Percentiles rank a stretch among this genome's conserved stretches.
phyloP scores from a whole-genome alignment of 352 stramenopile genomes.

The Poterioochromonas sp. region DNA sequence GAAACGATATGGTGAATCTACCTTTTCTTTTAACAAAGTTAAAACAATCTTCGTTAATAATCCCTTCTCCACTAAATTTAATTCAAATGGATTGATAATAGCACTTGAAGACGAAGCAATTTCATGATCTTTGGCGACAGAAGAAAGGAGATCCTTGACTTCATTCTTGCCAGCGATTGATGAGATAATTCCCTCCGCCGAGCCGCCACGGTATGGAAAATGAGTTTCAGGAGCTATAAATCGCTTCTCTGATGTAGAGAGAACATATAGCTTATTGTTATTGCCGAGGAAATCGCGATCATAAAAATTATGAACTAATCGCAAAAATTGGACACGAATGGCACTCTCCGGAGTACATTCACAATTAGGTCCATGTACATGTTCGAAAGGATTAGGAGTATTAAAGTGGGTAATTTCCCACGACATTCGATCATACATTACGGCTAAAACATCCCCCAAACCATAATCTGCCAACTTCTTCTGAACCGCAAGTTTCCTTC shows the following conservation, averaged over 20 bases:
- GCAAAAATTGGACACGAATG: constrained; percentile 86
- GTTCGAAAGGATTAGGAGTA: constrained; percentile 22
- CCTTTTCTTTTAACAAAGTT: constrained; percentile 72
- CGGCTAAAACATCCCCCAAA: constrained; percentile 72
- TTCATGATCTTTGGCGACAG: too few relatives aligned
- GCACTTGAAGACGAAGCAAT: too few relatives aligned
- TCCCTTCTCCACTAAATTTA: neutral
- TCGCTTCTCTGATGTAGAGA: neutral
- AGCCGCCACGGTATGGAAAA: neutral
- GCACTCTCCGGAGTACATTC: constrained; percentile 87
- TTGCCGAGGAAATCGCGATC: constrained; percentile 72
- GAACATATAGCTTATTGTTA: constrained; percentile 42
- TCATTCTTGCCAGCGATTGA: too few relatives aligned
- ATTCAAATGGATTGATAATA: too few relatives aligned
- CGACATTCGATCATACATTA: constrained; percentile 86
- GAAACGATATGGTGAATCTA: constrained; percentile 80
- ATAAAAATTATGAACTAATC: constrained; percentile 90
- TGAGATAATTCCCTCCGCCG: too few relatives aligned
- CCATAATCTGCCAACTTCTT: constrained; percentile 63
- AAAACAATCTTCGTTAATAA: constrained; percentile 54
- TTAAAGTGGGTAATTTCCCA: constrained; percentile 55
- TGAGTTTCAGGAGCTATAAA: neutral
- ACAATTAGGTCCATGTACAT: constrained; percentile 56
- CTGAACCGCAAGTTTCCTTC: constrained; percentile 82
- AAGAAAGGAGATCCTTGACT: too few relatives aligned